Conservation (phyloP, 2,329 filamentous ascomycete species). For the Alternaria solani region DNA sequence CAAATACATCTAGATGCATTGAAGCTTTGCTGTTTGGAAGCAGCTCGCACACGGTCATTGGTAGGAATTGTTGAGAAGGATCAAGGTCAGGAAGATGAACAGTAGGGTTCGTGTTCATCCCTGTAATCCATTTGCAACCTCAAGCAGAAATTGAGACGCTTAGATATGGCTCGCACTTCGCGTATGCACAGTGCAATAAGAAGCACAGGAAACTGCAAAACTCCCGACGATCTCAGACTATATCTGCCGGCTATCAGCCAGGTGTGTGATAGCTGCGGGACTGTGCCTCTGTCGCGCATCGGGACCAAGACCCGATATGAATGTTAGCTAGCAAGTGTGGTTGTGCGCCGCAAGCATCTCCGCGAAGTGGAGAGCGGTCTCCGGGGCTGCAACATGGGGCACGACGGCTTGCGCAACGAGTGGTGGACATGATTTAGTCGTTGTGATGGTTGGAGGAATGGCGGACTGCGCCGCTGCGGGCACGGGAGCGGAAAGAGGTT, state of each 20-base stretch:
- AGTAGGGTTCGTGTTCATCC: not conserved
- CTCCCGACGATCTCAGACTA: not conserved
- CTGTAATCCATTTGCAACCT: not conserved
- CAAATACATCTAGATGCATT: not conserved
- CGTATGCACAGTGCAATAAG: not conserved
- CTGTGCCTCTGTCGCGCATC: not conserved
- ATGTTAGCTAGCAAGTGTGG: not conserved
- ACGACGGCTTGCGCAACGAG: too few species aligned
- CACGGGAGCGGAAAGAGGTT: not conserved
- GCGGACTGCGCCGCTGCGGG: too few species aligned
- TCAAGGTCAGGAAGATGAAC: not conserved
- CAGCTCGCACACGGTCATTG: not conserved
- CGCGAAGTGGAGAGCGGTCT: too few species aligned
- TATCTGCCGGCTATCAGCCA: not conserved
- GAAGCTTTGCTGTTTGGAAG: not conserved
- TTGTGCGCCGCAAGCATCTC: not conserved
- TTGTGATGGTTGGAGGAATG: not conserved
- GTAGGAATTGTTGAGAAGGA: constrained; percentile 7
- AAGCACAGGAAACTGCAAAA: not conserved
- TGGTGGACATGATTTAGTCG: not conserved
- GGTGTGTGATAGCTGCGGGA: not conserved
- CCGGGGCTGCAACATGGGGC: too few species aligned
- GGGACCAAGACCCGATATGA: not conserved
- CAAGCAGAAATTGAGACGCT: not conserved
- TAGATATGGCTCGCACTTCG: not conserved